Evolutionary conservation across 1,284 basidiomycete species (phyloP).

Genomic region (Ganoderma resinaceum): DNA sequence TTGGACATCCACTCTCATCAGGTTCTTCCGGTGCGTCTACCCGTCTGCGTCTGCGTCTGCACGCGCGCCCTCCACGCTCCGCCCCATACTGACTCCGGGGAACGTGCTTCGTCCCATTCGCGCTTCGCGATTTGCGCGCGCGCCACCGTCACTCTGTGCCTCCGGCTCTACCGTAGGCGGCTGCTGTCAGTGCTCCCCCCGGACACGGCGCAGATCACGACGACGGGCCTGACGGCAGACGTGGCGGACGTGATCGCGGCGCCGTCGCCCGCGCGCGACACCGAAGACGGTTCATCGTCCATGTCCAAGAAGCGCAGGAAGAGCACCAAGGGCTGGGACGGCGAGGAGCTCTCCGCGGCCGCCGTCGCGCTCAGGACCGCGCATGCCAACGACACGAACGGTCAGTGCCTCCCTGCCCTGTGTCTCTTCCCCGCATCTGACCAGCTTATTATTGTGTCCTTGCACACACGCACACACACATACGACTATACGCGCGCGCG

Average conservation of each 20-base stretch:
- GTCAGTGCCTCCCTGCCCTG: slow-evolving; percentile 20
- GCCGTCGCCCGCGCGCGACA: slow-evolving; percentile 46
- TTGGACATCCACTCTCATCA: slow-evolving; percentile 88
- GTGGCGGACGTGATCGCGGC: slow-evolving; percentile 41
- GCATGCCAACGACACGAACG: slow-evolving; percentile 34
- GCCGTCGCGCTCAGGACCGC: slow-evolving; percentile 28
- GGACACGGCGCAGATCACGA: slow-evolving; percentile 51
- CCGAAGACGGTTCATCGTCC: slow-evolving; percentile 40
- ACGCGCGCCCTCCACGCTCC: not conserved
- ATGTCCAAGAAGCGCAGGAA: slow-evolving; percentile 51
- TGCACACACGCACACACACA: not conserved
- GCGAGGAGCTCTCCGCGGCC: slow-evolving; percentile 48
- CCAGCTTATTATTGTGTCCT: not conserved
- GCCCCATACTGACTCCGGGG: slow-evolving; percentile 9
- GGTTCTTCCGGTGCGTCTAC: slow-evolving; percentile 72
- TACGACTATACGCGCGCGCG: slow-evolving; percentile 29
- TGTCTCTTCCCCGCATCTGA: not conserved
- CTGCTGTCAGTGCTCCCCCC: slow-evolving; percentile 66
- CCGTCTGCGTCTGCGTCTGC: not conserved
- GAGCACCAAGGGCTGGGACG: slow-evolving; percentile 70
- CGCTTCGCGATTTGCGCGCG: not conserved
- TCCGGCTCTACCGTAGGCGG: slow-evolving; percentile 46
- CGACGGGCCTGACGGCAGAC: slow-evolving; percentile 49
- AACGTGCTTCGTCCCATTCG: slow-evolving; percentile 3
- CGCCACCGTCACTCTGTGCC: not conserved